Conservation (phyloP, 176 grass and related monocot species). For the Eragrostis curvula region DNA sequence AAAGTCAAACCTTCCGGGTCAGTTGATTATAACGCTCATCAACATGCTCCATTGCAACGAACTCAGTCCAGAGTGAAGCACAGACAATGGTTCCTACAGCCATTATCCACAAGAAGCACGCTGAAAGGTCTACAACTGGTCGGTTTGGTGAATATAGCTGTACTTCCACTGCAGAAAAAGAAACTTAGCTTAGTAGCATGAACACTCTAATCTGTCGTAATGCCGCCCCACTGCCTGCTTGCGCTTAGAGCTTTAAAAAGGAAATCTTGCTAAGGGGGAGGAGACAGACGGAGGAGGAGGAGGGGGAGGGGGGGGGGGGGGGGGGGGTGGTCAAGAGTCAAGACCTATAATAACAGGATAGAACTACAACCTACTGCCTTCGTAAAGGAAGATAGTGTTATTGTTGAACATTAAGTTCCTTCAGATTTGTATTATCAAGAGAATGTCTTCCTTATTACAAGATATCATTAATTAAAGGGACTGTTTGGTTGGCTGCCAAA, state of each 20-base stretch:
- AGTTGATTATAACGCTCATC: conserved; percentile 86
- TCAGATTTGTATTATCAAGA: neutral
- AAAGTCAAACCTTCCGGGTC: conserved; percentile 67
- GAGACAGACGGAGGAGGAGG: neutral
- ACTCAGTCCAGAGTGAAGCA: conserved; percentile 86
- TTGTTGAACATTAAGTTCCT: neutral
- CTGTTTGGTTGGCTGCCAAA: too few relatives aligned
- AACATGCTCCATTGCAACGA: conserved; percentile 72
- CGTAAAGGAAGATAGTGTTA: neutral
- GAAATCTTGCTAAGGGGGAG: neutral
- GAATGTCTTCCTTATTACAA: neutral
- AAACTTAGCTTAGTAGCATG: conserved; percentile 30
- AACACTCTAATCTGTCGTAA: conserved; percentile 9
- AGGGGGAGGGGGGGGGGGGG: too few relatives aligned
- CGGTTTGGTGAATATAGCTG: conserved; percentile 88
- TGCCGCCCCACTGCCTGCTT: neutral
- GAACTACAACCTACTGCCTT: neutral
- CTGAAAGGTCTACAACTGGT: conserved; percentile 80
- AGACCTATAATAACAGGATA: neutral
- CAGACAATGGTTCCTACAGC: conserved; percentile 90
- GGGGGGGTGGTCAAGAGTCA: too few relatives aligned
- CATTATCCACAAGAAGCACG: conserved; percentile 91
- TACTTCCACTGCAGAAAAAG: conserved; percentile 75
- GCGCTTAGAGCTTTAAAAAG: neutral
- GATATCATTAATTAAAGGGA: neutral